Evolutionary conservation across 1,139 yeast genomes (phyloP), one percentile per base, ranked within the genome.

Genomic region (Candida glucosophila): DNA sequence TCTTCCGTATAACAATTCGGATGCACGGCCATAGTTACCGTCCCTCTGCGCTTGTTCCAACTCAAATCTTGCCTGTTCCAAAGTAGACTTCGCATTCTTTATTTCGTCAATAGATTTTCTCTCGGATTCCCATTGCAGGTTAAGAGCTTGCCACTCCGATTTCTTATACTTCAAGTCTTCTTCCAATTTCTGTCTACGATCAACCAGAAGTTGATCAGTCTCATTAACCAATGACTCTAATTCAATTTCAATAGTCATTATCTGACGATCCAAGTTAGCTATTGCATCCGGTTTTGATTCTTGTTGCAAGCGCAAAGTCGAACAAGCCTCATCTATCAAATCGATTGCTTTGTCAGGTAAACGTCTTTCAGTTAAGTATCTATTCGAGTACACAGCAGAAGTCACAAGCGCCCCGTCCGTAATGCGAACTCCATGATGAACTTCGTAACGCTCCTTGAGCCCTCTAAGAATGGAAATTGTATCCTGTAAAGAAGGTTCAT

Each of bases 341-440:
- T 90, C 97, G 39, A 90, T 86, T 7, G 96, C 96, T 56, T 90
- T 90, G 49, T 90, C 98, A 1, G 98, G 98, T 23, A 90, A 61
- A 43, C 76, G 85, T 29, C 97, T 58, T 49, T 90, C 97, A 5
- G 94, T 82, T 29, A 90, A 83, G 49, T 90, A 90, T 36, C 98
- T 67, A 44, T 85, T 83, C 17, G 95, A 78, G 44, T 88, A 75
- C 4, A 82, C 76, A 0, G 96, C 95, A 7, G 97, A 95, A 0
- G 95, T 81, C 1, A 90, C 97, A 31, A 90, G 64, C 0, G 98
- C 96, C 21, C 88, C 71, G 49, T 90, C 98, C 5, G 92, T 72
- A 31, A 90, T 85, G 37, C 96, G 71, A n/a, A 90, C 98, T 53
- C 98, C 98, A 47, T 90, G 98, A 47, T 90, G 98, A 3, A 90